Conservation (phyloP, 2,329 filamentous ascomycete species). For the Orbilia ellipsospora region DNA sequence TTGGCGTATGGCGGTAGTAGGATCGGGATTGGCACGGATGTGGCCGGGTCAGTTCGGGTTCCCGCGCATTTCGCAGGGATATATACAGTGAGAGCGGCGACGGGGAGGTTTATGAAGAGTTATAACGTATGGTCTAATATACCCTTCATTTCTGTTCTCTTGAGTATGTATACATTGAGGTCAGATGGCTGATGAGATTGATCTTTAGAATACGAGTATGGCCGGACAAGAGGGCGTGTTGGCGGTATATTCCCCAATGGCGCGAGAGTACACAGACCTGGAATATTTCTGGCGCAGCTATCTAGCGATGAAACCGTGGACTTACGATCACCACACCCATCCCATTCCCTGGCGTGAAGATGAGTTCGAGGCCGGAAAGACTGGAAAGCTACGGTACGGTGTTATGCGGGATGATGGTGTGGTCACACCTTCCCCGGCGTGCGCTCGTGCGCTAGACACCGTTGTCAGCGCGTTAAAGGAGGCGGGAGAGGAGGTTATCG, state of each 20-base stretch:
- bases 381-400: conserved; percentile 65
- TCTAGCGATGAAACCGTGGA: conserved; percentile 86
- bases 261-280: conserved; percentile 82
- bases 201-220: conserved; percentile 75
- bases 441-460: conserved; percentile 77
- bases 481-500: conserved; percentile 79
- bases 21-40: conserved; percentile 90
- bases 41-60: conserved; percentile 85
- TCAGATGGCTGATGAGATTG: not conserved
- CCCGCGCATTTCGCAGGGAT: conserved; percentile 92
- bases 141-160: not conserved
- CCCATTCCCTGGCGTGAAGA: conserved; percentile 81
- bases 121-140: conserved; percentile 65
- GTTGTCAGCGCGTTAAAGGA: conserved; percentile 75
- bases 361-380: conserved; percentile 70
- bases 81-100: conserved; percentile 86
- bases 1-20: conserved; percentile 82
- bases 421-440: conserved; percentile 86
- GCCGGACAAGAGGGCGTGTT: conserved; percentile 90
- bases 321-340: conserved; percentile 85
- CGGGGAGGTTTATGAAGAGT: conserved; percentile 87
- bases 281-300: conserved; percentile 83
- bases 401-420: conserved; percentile 83
- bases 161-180: not conserved
- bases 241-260: conserved; percentile 92